Evolutionary conservation across 1,139 yeast species (phyloP).

Genomic region (Hanseniaspora uvarum): DNA sequence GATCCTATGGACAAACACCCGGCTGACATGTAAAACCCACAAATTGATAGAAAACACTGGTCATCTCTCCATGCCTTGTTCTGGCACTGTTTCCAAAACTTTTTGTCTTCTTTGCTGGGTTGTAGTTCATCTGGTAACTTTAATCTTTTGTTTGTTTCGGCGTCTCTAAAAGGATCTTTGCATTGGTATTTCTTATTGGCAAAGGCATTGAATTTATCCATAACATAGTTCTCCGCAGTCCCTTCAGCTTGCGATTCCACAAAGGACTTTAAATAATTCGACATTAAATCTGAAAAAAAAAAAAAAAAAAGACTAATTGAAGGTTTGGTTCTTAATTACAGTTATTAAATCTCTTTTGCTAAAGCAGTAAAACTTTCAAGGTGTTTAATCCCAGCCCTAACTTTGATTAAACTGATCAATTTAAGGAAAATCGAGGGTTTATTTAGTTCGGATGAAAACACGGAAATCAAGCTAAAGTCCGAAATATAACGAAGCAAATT

Average conservation of each 20-base stretch:
- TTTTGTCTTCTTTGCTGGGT: constrained; percentile 51
- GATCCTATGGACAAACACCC: constrained; percentile 59
- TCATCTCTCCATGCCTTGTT: constrained; percentile 79
- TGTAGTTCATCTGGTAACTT: constrained; percentile 43
- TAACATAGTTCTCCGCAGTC: constrained; percentile 17
- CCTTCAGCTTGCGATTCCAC: constrained; percentile 5
- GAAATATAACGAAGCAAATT: no score
- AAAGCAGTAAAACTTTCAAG: no score
- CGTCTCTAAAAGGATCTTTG: constrained; percentile 54
- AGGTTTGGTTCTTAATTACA: neutral
- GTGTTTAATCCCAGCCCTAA: no score
- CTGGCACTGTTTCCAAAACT: constrained; percentile 63
- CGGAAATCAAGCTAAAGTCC: no score
- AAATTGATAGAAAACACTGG: constrained; percentile 39
- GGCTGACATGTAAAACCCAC: constrained; percentile 58
- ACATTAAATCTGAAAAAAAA: no score
- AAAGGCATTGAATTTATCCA: constrained; percentile 26
- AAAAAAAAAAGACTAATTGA: neutral
- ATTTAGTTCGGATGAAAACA: no score
- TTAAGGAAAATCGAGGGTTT: no score
- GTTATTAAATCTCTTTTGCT: neutral
- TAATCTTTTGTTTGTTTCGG: constrained; percentile 43
- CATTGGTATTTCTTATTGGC: constrained; percentile 29
- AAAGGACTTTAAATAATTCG: neutral
- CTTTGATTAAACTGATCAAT: no score